Percentiles rank a stretch among this genome's conserved stretches.
phyloP scores from a whole-genome alignment of 768 basidiomycete species.

The Solioccasus polychromus region DNA sequence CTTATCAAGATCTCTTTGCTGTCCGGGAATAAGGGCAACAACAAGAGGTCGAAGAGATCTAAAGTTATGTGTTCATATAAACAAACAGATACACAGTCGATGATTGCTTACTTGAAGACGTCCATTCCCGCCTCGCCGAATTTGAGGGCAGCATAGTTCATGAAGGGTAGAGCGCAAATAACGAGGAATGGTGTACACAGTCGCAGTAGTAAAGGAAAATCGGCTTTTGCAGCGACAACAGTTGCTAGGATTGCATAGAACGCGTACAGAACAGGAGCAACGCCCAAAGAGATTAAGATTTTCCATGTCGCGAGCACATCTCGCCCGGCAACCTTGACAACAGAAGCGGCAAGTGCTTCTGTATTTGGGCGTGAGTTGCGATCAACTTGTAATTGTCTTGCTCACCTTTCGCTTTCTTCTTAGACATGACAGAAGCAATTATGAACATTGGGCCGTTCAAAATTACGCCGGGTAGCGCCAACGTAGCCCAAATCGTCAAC shows the following conservation, averaged over 20 bases:
- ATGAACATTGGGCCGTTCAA: slow-evolving; percentile 94
- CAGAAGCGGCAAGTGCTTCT: slow-evolving; percentile 96
- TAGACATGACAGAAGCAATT: slow-evolving; percentile 82
- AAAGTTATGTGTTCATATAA: slow-evolving; percentile 10
- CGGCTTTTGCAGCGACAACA: slow-evolving; percentile 63
- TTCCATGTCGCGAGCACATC: slow-evolving; percentile 99
- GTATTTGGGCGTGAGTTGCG: slow-evolving; percentile 3
- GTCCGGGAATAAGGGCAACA: slow-evolving; percentile 84
- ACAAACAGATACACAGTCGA: not conserved
- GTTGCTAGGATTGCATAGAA: slow-evolving; percentile 82
- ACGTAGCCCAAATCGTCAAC: slow-evolving; percentile 73
- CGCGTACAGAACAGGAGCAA: slow-evolving; percentile 82
- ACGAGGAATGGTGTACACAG: slow-evolving; percentile 79
- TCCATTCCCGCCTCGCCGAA: slow-evolving; percentile 99
- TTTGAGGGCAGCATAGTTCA: slow-evolving; percentile 91
- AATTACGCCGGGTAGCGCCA: slow-evolving; percentile 88
- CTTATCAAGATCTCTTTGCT: slow-evolving; percentile 74
- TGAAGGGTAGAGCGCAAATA: slow-evolving; percentile 71
- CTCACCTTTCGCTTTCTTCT: slow-evolving; percentile 83
- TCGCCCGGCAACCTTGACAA: slow-evolving; percentile 91
- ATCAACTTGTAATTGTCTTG: not conserved
- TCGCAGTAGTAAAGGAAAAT: slow-evolving; percentile 58
- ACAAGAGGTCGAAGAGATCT: slow-evolving; percentile 90
- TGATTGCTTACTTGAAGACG: slow-evolving; percentile 81
- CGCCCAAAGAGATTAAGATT: slow-evolving; percentile 88